A percentile compares a stretch with the other conserved stretches of the same genome.
Evolutionary conservation across 1,139 yeast species (phyloP).

Genomic region (Debaryomycetaceae sp.): DNA sequence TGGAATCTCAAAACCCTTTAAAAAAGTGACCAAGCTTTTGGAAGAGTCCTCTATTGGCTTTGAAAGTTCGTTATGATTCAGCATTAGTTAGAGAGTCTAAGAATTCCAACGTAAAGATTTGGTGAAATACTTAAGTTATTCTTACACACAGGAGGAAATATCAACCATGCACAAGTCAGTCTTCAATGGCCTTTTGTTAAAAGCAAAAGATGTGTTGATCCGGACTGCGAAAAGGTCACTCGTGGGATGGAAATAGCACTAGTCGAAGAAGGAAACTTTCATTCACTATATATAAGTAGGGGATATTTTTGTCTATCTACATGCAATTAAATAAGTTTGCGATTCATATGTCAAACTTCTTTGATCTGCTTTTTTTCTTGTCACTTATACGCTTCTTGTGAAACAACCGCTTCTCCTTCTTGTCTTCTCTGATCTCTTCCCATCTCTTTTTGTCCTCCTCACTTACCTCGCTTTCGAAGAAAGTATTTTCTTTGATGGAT

Average conservation of each 20-base stretch:
- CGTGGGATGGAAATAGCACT: too few relatives aligned
- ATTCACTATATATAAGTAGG: not conserved
- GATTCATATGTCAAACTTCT: constrained; percentile 26
- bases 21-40: not conserved
- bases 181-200: too few relatives aligned
- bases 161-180: too few relatives aligned
- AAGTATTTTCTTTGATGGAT: constrained; percentile 48
- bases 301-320: too few relatives aligned
- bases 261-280: not conserved
- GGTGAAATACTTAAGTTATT: not conserved
- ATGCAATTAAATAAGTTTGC: too few relatives aligned
- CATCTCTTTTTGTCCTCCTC: constrained; percentile 53
- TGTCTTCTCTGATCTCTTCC: constrained; percentile 44
- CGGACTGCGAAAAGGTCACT: too few relatives aligned
- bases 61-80: constrained; percentile 3
- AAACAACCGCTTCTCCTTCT: constrained; percentile 48
- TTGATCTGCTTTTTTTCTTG: constrained; percentile 51
- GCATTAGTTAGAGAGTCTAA: too few relatives aligned
- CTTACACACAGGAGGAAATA: not conserved
- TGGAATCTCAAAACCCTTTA: not conserved
- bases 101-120: too few relatives aligned
- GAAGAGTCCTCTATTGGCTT: constrained; percentile 4
- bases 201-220: too few relatives aligned
- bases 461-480: constrained; percentile 50
- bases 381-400: constrained; percentile 52